Percentiles rank a stretch among this genome's conserved stretches.
Evolutionary conservation across 495 filamentous ascomycete species (phyloP).

Genomic region (Geoglossum glabrum): DNA sequence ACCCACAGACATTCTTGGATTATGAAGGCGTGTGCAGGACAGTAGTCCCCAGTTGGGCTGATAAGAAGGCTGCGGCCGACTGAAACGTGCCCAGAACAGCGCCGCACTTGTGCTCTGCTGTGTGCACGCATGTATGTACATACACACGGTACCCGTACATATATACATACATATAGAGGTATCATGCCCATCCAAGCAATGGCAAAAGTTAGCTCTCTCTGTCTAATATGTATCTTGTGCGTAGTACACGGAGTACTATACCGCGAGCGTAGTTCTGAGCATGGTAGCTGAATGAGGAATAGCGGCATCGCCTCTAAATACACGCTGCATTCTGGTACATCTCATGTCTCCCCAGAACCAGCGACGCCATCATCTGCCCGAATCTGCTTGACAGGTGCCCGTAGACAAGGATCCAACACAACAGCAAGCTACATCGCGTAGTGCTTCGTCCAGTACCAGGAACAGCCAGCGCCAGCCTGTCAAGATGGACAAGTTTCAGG

Average conservation of each 20-base stretch:
- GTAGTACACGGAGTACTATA: too few relatives aligned
- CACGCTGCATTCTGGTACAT: neutral
- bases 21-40: conserved; percentile 9
- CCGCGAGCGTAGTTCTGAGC: neutral
- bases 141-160: neutral
- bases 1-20: conserved; percentile 3
- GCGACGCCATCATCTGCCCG: too few relatives aligned
- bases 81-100: too few relatives aligned
- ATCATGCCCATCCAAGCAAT: too few relatives aligned
- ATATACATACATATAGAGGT: neutral
- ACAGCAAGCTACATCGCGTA: neutral
- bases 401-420: too few relatives aligned
- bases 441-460: neutral
- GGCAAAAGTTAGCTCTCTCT: too few relatives aligned
- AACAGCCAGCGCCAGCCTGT: neutral
- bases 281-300: neutral
- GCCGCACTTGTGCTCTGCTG: too few relatives aligned
- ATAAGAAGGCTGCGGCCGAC: conserved; percentile 4
- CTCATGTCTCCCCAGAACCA: too few relatives aligned
- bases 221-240: too few relatives aligned
- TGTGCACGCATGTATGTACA: too few relatives aligned
- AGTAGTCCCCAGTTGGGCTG: conserved; percentile 8
- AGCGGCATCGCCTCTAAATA: neutral
- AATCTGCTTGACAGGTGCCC: too few relatives aligned
- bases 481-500: conserved; percentile 49